Evolutionary conservation across 2,329 filamentous ascomycete genomes (phyloP).

Genomic region (Colletotrichum cordylinicola): DNA sequence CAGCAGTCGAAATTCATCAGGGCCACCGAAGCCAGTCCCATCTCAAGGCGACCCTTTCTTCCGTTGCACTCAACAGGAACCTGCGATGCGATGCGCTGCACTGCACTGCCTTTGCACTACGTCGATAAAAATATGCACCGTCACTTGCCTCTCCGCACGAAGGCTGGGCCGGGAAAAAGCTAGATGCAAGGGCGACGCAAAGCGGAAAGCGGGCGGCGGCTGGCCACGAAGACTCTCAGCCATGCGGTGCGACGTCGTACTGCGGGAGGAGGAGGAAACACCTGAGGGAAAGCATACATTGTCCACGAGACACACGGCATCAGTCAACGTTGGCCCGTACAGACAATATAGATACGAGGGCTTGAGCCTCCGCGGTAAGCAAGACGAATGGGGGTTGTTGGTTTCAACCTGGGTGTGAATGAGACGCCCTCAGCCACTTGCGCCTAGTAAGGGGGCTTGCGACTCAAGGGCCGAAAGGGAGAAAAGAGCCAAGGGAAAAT

Average conservation of each 20-base stretch:
- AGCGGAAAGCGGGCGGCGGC: slow-evolving; percentile 7
- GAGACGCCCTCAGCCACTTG: not conserved
- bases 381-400: not conserved
- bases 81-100: not conserved
- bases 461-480: not conserved
- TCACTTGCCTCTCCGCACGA: not conserved
- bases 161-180: not conserved
- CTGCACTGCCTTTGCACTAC: not conserved
- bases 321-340: not conserved
- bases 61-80: not conserved
- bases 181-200: slow-evolving; percentile 1
- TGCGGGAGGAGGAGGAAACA: not conserved
- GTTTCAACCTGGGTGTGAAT: not conserved
- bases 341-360: not conserved
- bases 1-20: not conserved
- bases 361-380: not conserved
- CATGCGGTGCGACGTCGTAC: slow-evolving; percentile 11
- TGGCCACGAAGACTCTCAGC: not conserved
- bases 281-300: not conserved
- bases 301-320: not conserved
- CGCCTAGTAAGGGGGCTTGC: not conserved
- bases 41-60: not conserved
- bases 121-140: not conserved
- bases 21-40: not conserved
- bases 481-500: not conserved